Percentiles rank a stretch among this genome's conserved stretches.
Conservation (phyloP, 495 filamentous ascomycete genomes). For the Monascus purpureus region DNA sequence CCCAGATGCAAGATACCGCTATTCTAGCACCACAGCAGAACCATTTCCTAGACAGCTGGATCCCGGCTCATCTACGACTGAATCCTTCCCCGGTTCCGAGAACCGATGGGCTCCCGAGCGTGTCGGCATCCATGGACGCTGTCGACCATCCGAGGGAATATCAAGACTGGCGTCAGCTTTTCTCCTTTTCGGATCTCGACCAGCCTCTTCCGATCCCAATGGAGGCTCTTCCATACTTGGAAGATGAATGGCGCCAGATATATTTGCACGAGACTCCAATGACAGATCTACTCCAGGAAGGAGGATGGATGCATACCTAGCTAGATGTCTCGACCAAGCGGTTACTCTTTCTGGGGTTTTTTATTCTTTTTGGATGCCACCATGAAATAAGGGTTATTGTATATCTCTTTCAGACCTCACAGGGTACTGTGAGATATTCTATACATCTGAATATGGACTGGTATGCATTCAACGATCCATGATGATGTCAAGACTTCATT, state of each 20-base stretch:
- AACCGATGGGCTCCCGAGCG: conserved; percentile 8
- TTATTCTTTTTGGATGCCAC: too few relatives aligned
- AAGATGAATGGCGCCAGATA: conserved; percentile 36
- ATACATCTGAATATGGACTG: too few relatives aligned
- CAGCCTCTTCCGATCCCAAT: conserved; percentile 25
- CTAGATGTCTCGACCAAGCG: too few relatives aligned
- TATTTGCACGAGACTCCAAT: conserved; percentile 35
- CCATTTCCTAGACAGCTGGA: conserved; percentile 27
- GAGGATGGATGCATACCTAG: conserved; percentile 22
- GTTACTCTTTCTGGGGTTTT: too few relatives aligned
- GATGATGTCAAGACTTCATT: too few relatives aligned
- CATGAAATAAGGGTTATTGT: too few relatives aligned
- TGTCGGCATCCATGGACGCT: conserved; percentile 14
- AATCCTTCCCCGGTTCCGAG: conserved; percentile 5
- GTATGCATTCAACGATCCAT: too few relatives aligned
- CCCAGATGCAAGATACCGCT: conserved; percentile 10
- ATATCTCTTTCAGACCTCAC: too few relatives aligned
- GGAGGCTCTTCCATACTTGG: conserved; percentile 27
- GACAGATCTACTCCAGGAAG: conserved; percentile 30
- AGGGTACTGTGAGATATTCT: too few relatives aligned
- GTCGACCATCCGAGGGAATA: conserved; percentile 24
- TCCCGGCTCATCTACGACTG: conserved; percentile 18
- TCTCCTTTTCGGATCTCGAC: conserved; percentile 29
- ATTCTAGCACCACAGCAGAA: conserved; percentile 12
- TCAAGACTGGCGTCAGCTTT: conserved; percentile 33